Conservation (phyloP, 257 asterid genomes). For the Primulina eburnea region DNA sequence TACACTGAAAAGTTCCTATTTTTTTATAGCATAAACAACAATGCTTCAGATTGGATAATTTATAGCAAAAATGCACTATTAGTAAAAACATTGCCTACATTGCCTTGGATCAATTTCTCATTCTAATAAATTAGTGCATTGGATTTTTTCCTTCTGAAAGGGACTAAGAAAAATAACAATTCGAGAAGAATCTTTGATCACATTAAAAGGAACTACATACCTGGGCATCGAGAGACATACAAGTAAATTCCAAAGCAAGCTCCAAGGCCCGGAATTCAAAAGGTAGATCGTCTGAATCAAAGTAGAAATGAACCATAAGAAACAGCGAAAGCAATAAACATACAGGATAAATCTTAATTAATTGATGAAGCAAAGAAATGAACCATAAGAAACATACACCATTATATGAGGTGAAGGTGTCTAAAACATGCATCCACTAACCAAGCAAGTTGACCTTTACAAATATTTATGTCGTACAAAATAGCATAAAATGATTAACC, state of each 20-base stretch:
- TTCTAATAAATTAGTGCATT: not conserved
- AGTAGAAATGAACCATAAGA: constrained; percentile 12
- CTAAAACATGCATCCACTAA: not conserved
- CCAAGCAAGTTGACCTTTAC: not conserved
- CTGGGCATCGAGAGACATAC: constrained; percentile 92
- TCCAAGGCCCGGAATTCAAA: constrained; percentile 96
- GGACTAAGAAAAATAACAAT: not conserved
- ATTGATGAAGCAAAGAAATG: not conserved
- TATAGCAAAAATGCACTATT: not conserved
- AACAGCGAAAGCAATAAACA: constrained; percentile 6
- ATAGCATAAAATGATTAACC: too few species aligned
- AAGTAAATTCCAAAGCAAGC: constrained; percentile 90
- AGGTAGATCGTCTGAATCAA: constrained; percentile 85
- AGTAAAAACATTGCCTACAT: too few species aligned
- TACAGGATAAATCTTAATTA: not conserved
- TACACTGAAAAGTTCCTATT: not conserved
- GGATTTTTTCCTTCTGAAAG: not conserved
- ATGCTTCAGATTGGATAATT: not conserved
- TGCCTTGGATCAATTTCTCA: not conserved
- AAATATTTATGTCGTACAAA: not conserved
- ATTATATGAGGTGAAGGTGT: not conserved
- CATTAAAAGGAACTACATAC: constrained; percentile 40
- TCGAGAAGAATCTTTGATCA: not conserved
- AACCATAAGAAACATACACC: not conserved
- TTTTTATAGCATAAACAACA: too few species aligned